These are phyloP conservation scores for Pleurotus tuber-regium DNA, from an alignment of 768 basidiomycete species.

Conservation along the genomic window DNA sequence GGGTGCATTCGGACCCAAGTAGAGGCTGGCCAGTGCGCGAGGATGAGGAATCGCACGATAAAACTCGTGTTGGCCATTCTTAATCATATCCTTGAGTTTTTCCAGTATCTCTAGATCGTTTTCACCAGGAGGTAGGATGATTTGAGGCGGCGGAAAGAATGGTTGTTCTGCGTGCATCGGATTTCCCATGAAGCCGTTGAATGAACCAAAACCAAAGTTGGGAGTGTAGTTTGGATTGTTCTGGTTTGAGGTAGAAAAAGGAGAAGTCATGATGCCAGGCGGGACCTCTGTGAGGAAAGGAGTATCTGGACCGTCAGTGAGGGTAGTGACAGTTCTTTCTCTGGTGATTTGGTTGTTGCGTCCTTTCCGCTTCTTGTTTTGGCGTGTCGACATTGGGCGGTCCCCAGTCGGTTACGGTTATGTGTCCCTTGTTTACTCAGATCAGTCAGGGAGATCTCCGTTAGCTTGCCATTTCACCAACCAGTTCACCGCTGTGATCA, in stretches of 20 bases:
- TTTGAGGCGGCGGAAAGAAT: conserved; percentile 22
- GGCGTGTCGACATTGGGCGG: conserved; percentile 50
- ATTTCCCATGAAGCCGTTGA: conserved; percentile 29
- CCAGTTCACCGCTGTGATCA: not conserved
- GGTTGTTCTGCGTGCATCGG: conserved; percentile 23
- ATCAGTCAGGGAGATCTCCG: not conserved
- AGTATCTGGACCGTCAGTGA: conserved; percentile 57
- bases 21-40: conserved; percentile 58
- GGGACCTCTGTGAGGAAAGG: conserved; percentile 54
- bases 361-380: conserved; percentile 62
- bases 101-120: conserved; percentile 74
- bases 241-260: no score
- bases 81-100: conserved; percentile 72
- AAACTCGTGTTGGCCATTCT: conserved; percentile 67
- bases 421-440: not conserved
- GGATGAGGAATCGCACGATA: conserved; percentile 69
- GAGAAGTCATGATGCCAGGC: conserved; percentile 34
- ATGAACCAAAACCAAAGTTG: conserved; percentile 40
- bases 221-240: conserved; percentile 29
- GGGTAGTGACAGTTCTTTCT: conserved; percentile 67
- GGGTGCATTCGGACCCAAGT: conserved; percentile 48
- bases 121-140: conserved; percentile 48
- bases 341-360: conserved; percentile 52
- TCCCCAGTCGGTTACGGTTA: not conserved
- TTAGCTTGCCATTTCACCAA: not conserved